Percentiles rank a stretch among this genome's conserved stretches.
These are phyloP conservation scores for Podila minutissima DNA, from an alignment of 192 early-diverging fungal genomes.

Conservation along the genomic window DNA sequence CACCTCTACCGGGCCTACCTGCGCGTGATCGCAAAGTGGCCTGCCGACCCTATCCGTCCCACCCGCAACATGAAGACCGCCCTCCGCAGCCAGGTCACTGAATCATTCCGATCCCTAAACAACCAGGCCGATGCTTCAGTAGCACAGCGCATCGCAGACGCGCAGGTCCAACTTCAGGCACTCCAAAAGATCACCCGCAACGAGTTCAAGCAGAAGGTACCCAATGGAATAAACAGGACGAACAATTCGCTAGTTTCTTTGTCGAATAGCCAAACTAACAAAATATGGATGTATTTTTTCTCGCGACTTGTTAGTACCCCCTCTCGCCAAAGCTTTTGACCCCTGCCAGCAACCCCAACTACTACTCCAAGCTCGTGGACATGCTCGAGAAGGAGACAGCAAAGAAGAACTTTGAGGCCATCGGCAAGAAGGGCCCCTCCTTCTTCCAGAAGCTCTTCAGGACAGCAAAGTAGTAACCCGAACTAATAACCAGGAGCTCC, in stretches of 20 bases:
- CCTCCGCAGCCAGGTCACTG: constrained; percentile 60
- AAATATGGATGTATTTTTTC: too few relatives aligned
- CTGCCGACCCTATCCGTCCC: constrained; percentile 73
- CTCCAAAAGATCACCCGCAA: constrained; percentile 56
- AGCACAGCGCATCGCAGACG: constrained; percentile 28
- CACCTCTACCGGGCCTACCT: constrained; percentile 68
- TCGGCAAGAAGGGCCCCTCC: constrained; percentile 47
- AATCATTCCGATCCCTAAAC: constrained; percentile 55
- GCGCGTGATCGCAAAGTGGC: constrained; percentile 69
- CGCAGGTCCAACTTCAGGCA: constrained; percentile 55
- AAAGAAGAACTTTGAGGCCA: constrained; percentile 54
- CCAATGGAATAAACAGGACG: too few relatives aligned
- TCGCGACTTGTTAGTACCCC: constrained; percentile 53
- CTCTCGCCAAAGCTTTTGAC: constrained; percentile 62
- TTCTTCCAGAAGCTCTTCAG: constrained; percentile 49
- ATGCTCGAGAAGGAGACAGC: constrained; percentile 59
- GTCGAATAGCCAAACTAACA: background rate
- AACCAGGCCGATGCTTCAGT: constrained; percentile 29
- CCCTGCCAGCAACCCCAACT: constrained; percentile 65
- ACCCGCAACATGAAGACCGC: constrained; percentile 73
- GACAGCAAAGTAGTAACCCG: constrained; percentile 22
- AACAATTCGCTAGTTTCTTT: too few relatives aligned
- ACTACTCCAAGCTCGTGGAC: constrained; percentile 61
- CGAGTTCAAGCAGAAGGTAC: constrained; percentile 64
- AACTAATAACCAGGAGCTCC: background rate